Conservation (phyloP, 2,329 filamentous ascomycete species). For the Diaporthe velutina region DNA sequence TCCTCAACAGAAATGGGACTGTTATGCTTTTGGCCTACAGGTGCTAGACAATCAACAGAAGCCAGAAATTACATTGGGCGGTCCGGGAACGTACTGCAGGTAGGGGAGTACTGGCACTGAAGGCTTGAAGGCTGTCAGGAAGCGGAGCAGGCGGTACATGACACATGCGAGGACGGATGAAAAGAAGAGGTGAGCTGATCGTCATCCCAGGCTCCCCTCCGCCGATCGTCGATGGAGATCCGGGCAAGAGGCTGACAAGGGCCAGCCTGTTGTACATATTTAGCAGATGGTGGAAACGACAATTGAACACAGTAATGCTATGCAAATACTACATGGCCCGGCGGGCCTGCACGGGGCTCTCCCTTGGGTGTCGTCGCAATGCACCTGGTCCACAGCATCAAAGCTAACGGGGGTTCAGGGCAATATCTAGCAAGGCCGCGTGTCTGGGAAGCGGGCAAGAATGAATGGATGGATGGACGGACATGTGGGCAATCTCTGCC, state of each 20-base stretch:
- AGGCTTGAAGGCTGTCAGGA: neutral
- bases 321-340: neutral
- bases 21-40: constrained; percentile 16
- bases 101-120: neutral
- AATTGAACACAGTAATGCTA: neutral
- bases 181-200: constrained; percentile 17
- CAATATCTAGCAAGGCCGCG: neutral
- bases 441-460: neutral
- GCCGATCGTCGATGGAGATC: constrained; percentile 25
- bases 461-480: neutral
- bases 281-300: neutral
- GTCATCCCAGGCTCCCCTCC: constrained; percentile 23
- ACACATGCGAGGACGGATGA: constrained; percentile 14
- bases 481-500: neutral
- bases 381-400: neutral
- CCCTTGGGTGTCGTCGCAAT: neutral
- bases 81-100: neutral
- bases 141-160: constrained; percentile 5
- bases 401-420: neutral
- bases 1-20: constrained; percentile 19
- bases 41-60: neutral
- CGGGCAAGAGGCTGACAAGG: constrained; percentile 27
- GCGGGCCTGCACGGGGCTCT: neutral
- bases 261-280: neutral
- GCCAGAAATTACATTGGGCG: neutral